phyloP scores from a whole-genome alignment of 2,329 filamentous ascomycete genomes.

The Claviceps arundinis region DNA sequence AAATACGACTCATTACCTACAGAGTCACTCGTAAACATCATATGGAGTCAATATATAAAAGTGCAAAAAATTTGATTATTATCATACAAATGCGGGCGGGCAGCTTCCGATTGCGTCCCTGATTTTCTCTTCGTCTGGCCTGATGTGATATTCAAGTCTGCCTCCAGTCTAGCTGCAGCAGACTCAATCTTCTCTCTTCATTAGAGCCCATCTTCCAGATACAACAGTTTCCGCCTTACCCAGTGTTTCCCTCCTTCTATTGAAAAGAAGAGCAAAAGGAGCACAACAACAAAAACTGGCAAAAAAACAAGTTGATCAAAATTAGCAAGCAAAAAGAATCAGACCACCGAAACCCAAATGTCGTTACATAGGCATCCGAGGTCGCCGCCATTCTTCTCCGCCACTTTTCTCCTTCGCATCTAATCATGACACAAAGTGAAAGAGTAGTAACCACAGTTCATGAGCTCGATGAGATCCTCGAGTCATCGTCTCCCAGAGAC shows the following conservation, averaged over 20 bases:
- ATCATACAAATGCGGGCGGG: slow-evolving; percentile 9
- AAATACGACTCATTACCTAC: no score
- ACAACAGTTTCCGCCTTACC: background rate
- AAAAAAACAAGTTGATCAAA: no score
- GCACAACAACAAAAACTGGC: background rate
- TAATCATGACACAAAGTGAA: background rate
- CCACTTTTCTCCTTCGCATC: slow-evolving; percentile 1
- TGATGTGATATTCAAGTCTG: background rate
- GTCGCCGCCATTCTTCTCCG: background rate
- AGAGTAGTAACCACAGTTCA: slow-evolving; percentile 4
- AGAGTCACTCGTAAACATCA: background rate
- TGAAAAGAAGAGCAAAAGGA: background rate
- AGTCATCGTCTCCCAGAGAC: slow-evolving; percentile 7
- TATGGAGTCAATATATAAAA: background rate
- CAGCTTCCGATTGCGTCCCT: background rate
- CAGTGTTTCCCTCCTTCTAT: background rate
- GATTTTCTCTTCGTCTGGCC: slow-evolving; percentile 3
- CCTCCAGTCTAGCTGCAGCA: slow-evolving; percentile 6
- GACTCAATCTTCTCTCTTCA: background rate
- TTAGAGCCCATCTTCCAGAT: background rate
- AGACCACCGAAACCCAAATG: background rate
- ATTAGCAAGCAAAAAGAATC: background rate
- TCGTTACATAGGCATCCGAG: background rate
- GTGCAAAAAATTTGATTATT: slow-evolving; percentile 2
- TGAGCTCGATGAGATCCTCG: slow-evolving; percentile 13